Conservation (phyloP, 1,284 basidiomycete genomes). For the Heterobasidion occidentale region DNA sequence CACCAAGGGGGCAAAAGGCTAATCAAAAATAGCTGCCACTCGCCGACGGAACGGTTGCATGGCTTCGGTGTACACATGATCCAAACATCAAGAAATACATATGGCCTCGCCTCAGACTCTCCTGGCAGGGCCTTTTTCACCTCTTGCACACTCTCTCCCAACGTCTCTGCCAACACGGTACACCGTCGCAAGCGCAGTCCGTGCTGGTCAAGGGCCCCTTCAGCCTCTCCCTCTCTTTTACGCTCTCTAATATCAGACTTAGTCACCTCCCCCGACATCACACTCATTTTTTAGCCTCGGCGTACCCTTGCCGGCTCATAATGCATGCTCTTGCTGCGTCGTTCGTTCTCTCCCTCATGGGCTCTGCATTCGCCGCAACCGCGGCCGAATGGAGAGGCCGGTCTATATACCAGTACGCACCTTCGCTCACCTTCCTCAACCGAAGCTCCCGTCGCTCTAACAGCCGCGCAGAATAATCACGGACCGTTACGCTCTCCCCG, state of each 20-base stretch:
- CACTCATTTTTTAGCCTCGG: neutral
- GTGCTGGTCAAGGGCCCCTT: neutral
- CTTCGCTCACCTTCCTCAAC: neutral
- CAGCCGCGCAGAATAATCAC: constrained; percentile 48
- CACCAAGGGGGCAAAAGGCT: no score
- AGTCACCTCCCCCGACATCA: neutral
- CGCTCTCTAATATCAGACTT: neutral
- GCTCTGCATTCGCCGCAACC: constrained; percentile 23
- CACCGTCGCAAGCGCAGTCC: neutral
- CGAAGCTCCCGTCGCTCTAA: constrained; percentile 10
- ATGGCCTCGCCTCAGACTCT: neutral
- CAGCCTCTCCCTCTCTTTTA: neutral
- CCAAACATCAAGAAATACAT: neutral
- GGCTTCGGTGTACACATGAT: neutral
- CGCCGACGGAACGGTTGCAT: neutral
- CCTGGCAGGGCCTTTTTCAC: neutral
- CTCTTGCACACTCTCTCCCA: neutral
- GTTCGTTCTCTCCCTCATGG: constrained; percentile 10
- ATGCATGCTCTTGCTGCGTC: neutral
- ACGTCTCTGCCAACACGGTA: neutral
- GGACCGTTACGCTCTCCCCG: constrained; percentile 65
- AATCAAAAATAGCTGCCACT: no score
- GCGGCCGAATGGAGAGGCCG: constrained; percentile 32
- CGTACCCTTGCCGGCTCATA: neutral
- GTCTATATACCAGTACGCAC: constrained; percentile 32